Conservation (phyloP, 2,329 filamentous ascomycete genomes). For the Neofusicoccum cordaticola region DNA sequence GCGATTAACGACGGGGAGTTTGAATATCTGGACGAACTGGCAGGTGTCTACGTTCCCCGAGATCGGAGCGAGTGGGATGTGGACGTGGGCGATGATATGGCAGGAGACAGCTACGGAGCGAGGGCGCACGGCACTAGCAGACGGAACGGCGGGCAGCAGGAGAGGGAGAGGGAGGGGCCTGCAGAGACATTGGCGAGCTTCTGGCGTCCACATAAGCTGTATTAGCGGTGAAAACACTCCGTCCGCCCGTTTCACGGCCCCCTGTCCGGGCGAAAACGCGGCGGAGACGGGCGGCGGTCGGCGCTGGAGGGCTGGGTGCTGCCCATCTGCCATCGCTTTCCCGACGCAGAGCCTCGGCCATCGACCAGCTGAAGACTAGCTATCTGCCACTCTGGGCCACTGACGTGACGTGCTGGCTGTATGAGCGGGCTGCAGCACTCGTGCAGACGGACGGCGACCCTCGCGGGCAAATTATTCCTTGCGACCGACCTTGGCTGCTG, state of each 20-base stretch:
- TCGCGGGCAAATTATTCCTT: constrained; percentile 16
- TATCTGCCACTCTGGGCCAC: constrained; percentile 1
- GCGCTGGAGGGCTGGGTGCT: not conserved
- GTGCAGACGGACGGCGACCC: constrained; percentile 12
- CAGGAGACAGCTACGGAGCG: not conserved
- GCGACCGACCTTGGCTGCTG: constrained; percentile 21
- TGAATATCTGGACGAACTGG: not conserved
- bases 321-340: not conserved
- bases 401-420: constrained; percentile 8
- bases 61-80: not conserved
- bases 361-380: not conserved
- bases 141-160: not conserved
- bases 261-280: constrained; percentile 5
- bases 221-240: constrained; percentile 31
- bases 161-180: constrained; percentile 9
- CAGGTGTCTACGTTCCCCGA: not conserved
- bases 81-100: not conserved
- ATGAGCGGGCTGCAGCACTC: constrained; percentile 8
- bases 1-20: not conserved
- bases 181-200: constrained; percentile 33
- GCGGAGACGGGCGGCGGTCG: not conserved
- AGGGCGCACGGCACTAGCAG: not conserved
- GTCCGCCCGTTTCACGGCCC: constrained; percentile 2
- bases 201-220: constrained; percentile 46
- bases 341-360: constrained; percentile 16